These are phyloP conservation scores for Juncus effusus DNA, from an alignment of 176 grass and related monocot genomes.

Conservation along the genomic window DNA sequence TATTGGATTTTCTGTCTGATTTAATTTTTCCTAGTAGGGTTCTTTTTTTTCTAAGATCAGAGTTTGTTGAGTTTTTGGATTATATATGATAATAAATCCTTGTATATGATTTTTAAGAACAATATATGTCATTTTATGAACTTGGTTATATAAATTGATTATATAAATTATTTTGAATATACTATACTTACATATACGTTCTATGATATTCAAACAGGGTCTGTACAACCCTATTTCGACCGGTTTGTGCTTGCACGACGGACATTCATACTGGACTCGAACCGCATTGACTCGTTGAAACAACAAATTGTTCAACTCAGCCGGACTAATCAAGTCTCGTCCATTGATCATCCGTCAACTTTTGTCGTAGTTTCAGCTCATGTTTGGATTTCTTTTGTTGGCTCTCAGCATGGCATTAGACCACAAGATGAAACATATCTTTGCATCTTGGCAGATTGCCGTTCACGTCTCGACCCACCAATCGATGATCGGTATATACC, in stretches of 20 bases:
- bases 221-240: background rate
- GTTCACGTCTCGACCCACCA: slow-evolving; percentile 31
- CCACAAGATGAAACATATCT: slow-evolving; percentile 20
- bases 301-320: slow-evolving; percentile 3
- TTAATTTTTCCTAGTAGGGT: no score
- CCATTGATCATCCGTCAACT: slow-evolving; percentile 25
- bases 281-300: slow-evolving; percentile 31
- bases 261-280: slow-evolving; percentile 12
- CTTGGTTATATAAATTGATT: no score
- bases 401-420: slow-evolving; percentile 1
- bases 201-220: no score
- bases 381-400: slow-evolving; percentile 25
- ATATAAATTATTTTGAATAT: no score
- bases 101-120: no score
- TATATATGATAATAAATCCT: no score
- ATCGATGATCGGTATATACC: background rate
- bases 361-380: slow-evolving; percentile 34
- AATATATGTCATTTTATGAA: no score
- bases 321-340: background rate
- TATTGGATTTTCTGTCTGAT: no score
- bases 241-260: background rate
- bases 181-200: no score
- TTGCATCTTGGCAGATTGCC: slow-evolving; percentile 31
- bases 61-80: no score
- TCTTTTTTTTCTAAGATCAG: no score